Base-by-base conservation (phyloP, 1,284 basidiomycete species). In the Heterobasidion irregulare region DNA sequence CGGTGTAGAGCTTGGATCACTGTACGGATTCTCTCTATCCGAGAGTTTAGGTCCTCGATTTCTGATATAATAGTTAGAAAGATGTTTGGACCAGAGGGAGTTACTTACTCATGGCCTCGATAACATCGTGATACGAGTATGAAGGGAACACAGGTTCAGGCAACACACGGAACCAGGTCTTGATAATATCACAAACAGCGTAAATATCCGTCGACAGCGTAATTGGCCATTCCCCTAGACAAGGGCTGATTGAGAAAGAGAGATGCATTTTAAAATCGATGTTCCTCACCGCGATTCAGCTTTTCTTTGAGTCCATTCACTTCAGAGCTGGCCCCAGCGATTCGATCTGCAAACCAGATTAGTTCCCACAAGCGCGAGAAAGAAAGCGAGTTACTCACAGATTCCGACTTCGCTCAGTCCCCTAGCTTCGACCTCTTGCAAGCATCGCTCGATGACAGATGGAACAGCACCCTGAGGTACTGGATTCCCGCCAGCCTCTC, bases 381-480 rank as follows among this genome's bases (percentile, higher is more conserved):
- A 16, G 35, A 52, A 47, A 35, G 5, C n/a, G 8, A 38, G 36
- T 16, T n/a, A 75, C 84, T 64, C 66, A 91, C 88, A 93, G 38
- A 93, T 89, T 18, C 90, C 90, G 59, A 88, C 81, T 74, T 92
- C 88, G 13, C 74, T 80, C 60, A 92, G 70, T 26, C 89, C 91
- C 56, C 88, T 81, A 12, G 70, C 62, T 67, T 93, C 90, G 32
- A 93, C 79, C 65, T 88, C 88, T 1, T 64, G 62, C 47, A 93
- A 69, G 64, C 86, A 84, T 52, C 75, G 74, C 55, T 84, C 77
- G 43, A 92, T 73, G 53, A 90, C 74, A 8, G 69, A 73, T 10
- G 91, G 89, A 47, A 91, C 69, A 4, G 79, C 71, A 1, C 84
- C 86, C 41, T 76, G 71, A 13, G 68, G 68, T 26, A 84, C 67